Percentiles rank a stretch among this genome's conserved stretches.
phyloP scores from a whole-genome alignment of 78 protist species.

The Bigelowiella natans region DNA sequence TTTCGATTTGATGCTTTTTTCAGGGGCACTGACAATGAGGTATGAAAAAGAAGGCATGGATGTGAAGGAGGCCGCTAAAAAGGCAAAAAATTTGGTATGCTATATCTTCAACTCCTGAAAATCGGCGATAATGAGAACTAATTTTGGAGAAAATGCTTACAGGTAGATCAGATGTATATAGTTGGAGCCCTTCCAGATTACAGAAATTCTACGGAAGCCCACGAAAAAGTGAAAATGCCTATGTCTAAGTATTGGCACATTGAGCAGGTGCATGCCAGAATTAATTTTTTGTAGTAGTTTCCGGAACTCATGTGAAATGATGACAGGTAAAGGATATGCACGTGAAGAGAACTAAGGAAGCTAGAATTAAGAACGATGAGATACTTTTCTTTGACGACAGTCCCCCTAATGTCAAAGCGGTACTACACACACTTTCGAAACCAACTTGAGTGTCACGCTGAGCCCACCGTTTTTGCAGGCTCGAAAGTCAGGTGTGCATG shows the following conservation, averaged over 20 bases:
- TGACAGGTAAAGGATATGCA: neutral
- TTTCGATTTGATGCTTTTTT: no score
- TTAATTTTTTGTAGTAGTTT: neutral
- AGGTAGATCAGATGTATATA: neutral
- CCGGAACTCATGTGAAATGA: neutral
- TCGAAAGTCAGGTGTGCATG: neutral
- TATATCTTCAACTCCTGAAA: no score
- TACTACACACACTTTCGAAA: no score
- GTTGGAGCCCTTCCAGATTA: neutral
- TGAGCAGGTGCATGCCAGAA: neutral
- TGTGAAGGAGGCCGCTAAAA: no score
- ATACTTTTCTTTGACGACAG: neutral
- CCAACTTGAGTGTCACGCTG: no score
- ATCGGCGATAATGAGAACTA: no score
- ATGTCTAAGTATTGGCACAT: neutral
- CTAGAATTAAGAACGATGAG: neutral
- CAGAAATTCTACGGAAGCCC: neutral
- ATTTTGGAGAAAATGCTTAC: no score
- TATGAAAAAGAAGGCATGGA: no score
- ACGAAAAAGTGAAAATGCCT: neutral
- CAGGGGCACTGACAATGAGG: no score
- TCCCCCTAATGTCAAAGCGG: neutral
- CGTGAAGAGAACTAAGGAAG: neutral
- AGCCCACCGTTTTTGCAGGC: no score
- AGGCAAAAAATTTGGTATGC: no score